phyloP scores from a whole-genome alignment of 495 filamentous ascomycete species.

The Letharia columbiana region DNA sequence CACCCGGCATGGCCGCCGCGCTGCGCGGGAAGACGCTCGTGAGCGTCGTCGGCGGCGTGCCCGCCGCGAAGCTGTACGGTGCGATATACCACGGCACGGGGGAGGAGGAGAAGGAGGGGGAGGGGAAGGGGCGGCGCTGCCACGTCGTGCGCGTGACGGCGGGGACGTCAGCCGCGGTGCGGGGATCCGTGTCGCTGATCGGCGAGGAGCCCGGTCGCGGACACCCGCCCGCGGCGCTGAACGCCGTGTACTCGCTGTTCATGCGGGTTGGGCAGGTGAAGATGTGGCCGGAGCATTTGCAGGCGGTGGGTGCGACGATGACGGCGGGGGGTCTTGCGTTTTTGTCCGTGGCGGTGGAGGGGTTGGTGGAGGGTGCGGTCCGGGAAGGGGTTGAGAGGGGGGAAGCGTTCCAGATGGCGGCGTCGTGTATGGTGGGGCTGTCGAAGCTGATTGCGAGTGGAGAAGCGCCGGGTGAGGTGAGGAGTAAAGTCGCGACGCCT shows the following conservation, averaged over 20 bases:
- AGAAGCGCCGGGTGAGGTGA: constrained; percentile 17
- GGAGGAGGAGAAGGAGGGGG: not conserved
- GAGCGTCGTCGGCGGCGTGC: constrained; percentile 23
- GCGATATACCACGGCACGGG: constrained; percentile 11
- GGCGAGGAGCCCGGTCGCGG: constrained; percentile 3
- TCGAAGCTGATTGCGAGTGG: constrained; percentile 17
- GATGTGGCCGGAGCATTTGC: constrained; percentile 13
- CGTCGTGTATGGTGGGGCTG: constrained; percentile 29
- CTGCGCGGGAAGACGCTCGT: constrained; percentile 20
- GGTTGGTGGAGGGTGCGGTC: constrained; percentile 22
- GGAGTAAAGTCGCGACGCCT: constrained; percentile 24
- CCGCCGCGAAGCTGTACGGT: constrained; percentile 13
- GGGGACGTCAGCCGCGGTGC: constrained; percentile 29
- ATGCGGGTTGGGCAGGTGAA: constrained; percentile 31
- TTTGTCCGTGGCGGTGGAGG: constrained; percentile 22
- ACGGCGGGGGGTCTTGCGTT: constrained; percentile 19
- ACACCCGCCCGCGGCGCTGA: constrained; percentile 2
- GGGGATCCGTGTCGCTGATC: constrained; percentile 21
- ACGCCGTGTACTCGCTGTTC: constrained; percentile 18
- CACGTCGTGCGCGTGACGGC: constrained; percentile 22
- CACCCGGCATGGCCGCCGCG: constrained; percentile 21
- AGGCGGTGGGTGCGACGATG: constrained; percentile 19
- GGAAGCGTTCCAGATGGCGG: constrained; percentile 19
- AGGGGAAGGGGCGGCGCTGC: not conserved
- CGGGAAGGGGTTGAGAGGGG: constrained; percentile 19